Percentiles rank a stretch among this genome's conserved stretches.
Evolutionary conservation across 2,329 filamentous ascomycete species (phyloP).

Genomic region (Aspergillus fructus): DNA sequence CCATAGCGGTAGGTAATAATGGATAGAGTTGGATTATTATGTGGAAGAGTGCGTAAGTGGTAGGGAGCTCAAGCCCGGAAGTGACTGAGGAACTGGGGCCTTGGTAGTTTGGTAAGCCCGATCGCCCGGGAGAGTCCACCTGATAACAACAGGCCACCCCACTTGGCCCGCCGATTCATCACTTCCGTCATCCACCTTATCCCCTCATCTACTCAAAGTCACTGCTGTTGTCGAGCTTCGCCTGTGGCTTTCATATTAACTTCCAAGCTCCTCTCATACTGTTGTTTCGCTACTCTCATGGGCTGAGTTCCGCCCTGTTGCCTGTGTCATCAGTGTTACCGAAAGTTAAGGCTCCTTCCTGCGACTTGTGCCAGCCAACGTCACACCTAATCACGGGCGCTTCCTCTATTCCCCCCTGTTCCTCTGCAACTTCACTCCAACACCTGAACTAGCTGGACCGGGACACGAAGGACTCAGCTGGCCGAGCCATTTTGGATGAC

Average conservation of each 20-base stretch:
- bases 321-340: neutral
- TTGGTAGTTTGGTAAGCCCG: neutral
- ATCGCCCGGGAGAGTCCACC: constrained; percentile 12
- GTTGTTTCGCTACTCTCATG: neutral
- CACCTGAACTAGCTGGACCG: neutral
- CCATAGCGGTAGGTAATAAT: constrained; percentile 15
- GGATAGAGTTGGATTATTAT: constrained; percentile 9
- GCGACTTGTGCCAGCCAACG: neutral
- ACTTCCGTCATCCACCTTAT: constrained; percentile 16
- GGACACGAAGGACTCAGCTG: neutral
- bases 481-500: neutral
- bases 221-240: neutral
- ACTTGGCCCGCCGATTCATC: constrained; percentile 19
- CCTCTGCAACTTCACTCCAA: neutral
- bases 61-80: neutral
- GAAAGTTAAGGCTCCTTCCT: constrained; percentile 4
- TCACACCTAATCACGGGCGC: constrained; percentile 1
- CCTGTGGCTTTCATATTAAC: neutral
- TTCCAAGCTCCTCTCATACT: neutral
- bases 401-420: neutral
- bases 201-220: neutral
- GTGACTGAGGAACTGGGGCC: too few relatives aligned
- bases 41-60: neutral
- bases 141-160: constrained; percentile 20
- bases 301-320: neutral